Base-by-base conservation (phyloP, 2,329 filamentous ascomycete species). In the Chaetothyriales sp. region DNA sequence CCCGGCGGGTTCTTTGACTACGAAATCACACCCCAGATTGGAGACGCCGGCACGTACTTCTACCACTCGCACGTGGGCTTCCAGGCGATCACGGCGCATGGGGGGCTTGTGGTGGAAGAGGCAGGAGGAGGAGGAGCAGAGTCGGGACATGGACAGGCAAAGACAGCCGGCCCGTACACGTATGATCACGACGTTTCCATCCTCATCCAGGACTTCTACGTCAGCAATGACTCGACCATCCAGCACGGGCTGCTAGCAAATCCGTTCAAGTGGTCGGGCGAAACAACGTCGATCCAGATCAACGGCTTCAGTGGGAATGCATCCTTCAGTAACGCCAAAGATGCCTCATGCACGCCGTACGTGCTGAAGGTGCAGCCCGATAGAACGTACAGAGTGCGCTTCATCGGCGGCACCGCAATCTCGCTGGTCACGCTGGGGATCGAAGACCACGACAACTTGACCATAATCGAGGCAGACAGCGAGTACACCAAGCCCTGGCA, bases 31-130 rank as follows among this genome's bases (percentile, higher is more conserved):
- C 72, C 77, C 0, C 63, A 73, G 2, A 42, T 62, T 1, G 74
- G 73, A 5, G 73, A 78, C 49, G 73, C 76, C 0, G 81, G 80
- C 5, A 77, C 79, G 0, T 84, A 82, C 60, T 83, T 80, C 61
- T 84, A 83, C 59, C 80, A 84, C 60, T 82, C 79, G 0, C 81
- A 84, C 54, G 70, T 83, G 15, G 79, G 73, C 0, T 76, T 83
- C 52, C 79, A 84, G 59, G 75, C 76, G 0, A 64, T 76, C 32
- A 77, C 78, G 12, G 77, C 76, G 0, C 63, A 71, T 5, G 81
- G 81, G 0, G 65, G 74, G 0, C 59, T 84, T 25, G 76, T 81
- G 46, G 72, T 84, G 19, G 72, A 76, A 51, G 73, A 77, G 46
- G 60, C 60, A 39, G 63, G n/a, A n/a, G n/a, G n/a, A n/a, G n/a